Conservation (phyloP, 148 eudicot species). For the Polygonum aviculare region DNA sequence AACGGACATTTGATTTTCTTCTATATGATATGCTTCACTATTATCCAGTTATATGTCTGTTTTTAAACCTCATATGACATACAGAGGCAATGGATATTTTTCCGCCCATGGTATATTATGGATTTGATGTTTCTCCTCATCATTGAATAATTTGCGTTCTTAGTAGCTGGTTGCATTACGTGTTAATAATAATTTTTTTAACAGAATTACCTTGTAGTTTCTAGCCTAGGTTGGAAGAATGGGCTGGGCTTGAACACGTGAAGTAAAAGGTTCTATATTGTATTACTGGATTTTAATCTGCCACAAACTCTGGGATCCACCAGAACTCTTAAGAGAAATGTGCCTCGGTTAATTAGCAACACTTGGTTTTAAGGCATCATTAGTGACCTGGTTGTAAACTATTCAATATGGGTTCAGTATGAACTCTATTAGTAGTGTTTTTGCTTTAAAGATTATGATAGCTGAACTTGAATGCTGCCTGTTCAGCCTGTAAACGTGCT, state of each 20-base stretch:
- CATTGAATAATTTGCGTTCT: neutral
- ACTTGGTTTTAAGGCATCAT: neutral
- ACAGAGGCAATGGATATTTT: neutral
- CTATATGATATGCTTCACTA: constrained; percentile 7
- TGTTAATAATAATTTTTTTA: neutral
- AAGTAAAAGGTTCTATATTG: neutral
- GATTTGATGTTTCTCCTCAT: neutral
- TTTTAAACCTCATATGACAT: neutral
- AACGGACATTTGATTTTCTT: neutral
- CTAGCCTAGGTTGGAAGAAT: neutral
- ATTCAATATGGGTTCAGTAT: neutral
- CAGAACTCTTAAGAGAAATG: neutral
- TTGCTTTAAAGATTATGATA: neutral
- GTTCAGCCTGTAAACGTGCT: neutral
- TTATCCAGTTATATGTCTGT: neutral
- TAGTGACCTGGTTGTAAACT: neutral
- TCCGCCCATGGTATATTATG: neutral
- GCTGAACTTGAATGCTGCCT: neutral
- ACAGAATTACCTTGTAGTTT: neutral
- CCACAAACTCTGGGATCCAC: neutral
- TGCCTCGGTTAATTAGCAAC: neutral
- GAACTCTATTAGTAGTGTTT: neutral
- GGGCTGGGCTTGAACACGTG: neutral
- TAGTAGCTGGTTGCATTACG: neutral
- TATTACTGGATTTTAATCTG: neutral